These are phyloP conservation scores for Paecilomyces variotii DNA, from an alignment of 2,329 filamentous ascomycete species.

Conservation along the genomic window DNA sequence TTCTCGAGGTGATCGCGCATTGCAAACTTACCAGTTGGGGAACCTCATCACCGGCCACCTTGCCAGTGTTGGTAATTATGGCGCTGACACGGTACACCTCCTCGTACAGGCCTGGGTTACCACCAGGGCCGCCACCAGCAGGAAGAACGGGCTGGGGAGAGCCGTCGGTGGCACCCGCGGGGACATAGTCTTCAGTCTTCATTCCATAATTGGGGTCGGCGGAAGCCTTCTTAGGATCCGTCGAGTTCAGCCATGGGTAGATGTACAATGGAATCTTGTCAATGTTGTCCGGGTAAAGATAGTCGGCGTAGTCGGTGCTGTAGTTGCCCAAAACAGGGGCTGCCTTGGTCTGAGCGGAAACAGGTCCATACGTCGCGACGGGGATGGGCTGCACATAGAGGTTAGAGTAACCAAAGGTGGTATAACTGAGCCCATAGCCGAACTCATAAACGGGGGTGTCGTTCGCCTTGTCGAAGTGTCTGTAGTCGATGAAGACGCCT, in stretches of 20 bases:
- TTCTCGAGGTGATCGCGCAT: not conserved
- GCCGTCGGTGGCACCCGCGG: slow-evolving; percentile 43
- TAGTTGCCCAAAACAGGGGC: slow-evolving; percentile 47
- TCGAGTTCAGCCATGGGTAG: slow-evolving; percentile 58
- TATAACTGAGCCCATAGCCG: slow-evolving; percentile 55
- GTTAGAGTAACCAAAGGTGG: slow-evolving; percentile 54
- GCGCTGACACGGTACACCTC: slow-evolving; percentile 42
- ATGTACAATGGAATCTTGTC: slow-evolving; percentile 48
- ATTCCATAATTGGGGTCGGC: slow-evolving; percentile 48
- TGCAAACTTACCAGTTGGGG: slow-evolving; percentile 38
- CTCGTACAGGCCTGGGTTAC: slow-evolving; percentile 50
- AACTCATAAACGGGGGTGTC: slow-evolving; percentile 55
- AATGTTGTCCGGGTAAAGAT: slow-evolving; percentile 49
- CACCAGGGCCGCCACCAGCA: slow-evolving; percentile 52
- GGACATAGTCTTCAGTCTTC: slow-evolving; percentile 42
- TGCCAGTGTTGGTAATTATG: slow-evolving; percentile 45
- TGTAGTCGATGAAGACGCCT: slow-evolving; percentile 53
- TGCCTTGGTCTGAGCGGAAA: slow-evolving; percentile 43
- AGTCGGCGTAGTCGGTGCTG: slow-evolving; percentile 42
- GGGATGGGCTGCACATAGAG: slow-evolving; percentile 40
- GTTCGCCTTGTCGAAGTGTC: slow-evolving; percentile 46
- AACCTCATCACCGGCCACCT: slow-evolving; percentile 43
- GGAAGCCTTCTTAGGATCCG: slow-evolving; percentile 45
- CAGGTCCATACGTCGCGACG: slow-evolving; percentile 44
- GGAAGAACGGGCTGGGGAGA: slow-evolving; percentile 49